Evolutionary conservation across 164 flowering plant species (phyloP), one percentile per base, ranked within the genome.

Genomic region (Vitis labrusca): DNA sequence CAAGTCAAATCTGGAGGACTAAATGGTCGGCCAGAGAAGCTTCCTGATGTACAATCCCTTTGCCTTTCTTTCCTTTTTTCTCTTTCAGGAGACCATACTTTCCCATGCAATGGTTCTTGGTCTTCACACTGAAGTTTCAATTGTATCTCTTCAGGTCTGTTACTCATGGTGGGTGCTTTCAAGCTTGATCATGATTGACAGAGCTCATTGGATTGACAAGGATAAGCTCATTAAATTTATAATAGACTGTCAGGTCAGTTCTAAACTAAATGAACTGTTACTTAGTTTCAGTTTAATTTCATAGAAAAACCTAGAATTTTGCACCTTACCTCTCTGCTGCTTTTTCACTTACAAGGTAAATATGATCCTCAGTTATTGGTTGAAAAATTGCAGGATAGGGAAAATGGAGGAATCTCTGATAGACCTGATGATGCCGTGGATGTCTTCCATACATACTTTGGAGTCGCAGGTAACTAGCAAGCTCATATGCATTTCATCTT

Each of bases 131-230:
- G 23, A 65, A 8, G 8, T 30, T 56, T 15, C 12, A 27, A 44
- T 52, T 70, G 32, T 48, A 57, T 74, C 59, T 2, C 32, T 81
- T 55, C 80, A 94, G 98, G 98, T 94, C 47, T 94, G 99, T 83
- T 94, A 94, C 79, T 94, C 99, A 2, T 92, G 98, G 98, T 94
- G 99, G 98, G 98, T 92, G 56, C 98, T 94, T 70, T 85, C 98
- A 68, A 91, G 99, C 82, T 79, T 94, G 77, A 88, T 81, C 68
- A 85, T 94, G 90, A 92, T 94, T 50, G 94, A 94, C 73, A 85
- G 90, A 75, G 99, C 91, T 68, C 98, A 90, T 70, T 94, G 98
- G 98, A 94, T 92, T 71, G 88, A 82, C 80, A 92, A 91, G 81
- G 82, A 85, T 51, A 94, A 89, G 84, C 96, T 94, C 78, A 73